Evolutionary conservation across 306 rosid species (phyloP).

Genomic region (Cucumis melo): DNA sequence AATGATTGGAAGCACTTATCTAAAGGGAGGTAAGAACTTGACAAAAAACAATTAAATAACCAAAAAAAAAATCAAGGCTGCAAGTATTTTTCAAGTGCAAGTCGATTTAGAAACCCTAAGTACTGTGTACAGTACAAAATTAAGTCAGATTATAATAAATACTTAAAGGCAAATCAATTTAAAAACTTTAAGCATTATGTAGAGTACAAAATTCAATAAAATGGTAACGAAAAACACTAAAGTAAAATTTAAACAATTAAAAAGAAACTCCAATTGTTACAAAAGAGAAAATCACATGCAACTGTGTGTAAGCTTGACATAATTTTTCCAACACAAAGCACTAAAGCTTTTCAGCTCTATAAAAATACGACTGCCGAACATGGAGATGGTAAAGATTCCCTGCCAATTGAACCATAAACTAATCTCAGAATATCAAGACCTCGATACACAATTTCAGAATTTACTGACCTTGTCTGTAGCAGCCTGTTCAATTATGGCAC

Average conservation of each 20-base stretch:
- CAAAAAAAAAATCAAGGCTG: background rate
- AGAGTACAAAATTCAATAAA: background rate
- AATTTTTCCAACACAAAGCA: background rate
- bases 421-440: background rate
- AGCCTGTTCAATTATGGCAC: conserved; percentile 93
- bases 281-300: background rate
- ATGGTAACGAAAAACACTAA: background rate
- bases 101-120: background rate
- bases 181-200: background rate
- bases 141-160: background rate
- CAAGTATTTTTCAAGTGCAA: background rate
- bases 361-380: background rate
- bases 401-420: background rate
- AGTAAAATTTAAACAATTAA: background rate
- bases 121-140: background rate
- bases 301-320: background rate
- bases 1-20: background rate
- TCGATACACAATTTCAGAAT: background rate
- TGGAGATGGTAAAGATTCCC: background rate
- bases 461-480: conserved; percentile 84
- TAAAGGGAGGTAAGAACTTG: background rate
- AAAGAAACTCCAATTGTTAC: background rate
- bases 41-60: background rate
- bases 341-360: background rate
- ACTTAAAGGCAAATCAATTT: background rate